These are phyloP conservation scores for Rhazya stricta DNA, from an alignment of 257 asterid genomes.

Conservation along the genomic window DNA sequence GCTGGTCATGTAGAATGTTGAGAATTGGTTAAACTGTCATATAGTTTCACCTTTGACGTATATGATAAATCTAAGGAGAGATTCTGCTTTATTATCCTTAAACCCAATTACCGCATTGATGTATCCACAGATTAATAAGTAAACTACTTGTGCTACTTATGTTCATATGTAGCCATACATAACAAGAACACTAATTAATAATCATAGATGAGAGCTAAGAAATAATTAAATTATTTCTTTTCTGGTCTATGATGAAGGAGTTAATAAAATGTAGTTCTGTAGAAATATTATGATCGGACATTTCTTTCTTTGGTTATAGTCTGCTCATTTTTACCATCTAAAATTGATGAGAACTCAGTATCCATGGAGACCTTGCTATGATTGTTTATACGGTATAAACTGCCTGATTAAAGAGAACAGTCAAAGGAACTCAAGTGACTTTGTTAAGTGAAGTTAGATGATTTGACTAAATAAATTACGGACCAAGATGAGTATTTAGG, in stretches of 20 bases:
- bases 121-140: neutral
- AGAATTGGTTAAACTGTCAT: neutral
- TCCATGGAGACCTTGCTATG: neutral
- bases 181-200: neutral
- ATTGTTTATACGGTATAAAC: neutral
- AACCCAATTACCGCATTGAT: neutral
- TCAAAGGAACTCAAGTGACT: neutral
- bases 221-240: neutral
- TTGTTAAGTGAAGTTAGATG: neutral
- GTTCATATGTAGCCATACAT: neutral
- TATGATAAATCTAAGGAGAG: neutral
- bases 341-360: neutral
- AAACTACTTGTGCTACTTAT: neutral
- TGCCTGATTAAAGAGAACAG: neutral
- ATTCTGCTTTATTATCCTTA: neutral
- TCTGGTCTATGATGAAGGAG: neutral
- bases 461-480: neutral
- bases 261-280: neutral
- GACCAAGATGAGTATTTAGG: neutral
- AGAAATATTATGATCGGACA: neutral
- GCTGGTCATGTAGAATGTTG: neutral
- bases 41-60: neutral
- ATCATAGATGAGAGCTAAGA: neutral
- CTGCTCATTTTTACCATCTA: neutral
- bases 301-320: neutral